phyloP scores from a whole-genome alignment of 208 protist species.

The Acanthamoeba sp. region DNA sequence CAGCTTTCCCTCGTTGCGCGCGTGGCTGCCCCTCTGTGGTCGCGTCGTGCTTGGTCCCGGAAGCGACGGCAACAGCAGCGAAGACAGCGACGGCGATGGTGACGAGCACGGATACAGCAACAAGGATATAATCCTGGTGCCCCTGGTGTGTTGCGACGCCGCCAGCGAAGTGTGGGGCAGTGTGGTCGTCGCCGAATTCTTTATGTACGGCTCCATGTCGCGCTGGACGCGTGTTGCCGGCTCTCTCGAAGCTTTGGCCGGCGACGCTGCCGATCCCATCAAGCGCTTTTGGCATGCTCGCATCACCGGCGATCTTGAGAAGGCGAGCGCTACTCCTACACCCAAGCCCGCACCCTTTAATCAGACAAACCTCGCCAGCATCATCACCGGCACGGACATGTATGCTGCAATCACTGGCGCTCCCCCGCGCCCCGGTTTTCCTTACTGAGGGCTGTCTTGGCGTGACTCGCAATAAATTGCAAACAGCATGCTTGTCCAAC shows the following conservation, averaged over 20 bases:
- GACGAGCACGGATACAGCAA: no score
- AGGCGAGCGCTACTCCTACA: neutral
- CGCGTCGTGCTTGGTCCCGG: neutral
- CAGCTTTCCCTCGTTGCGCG: neutral
- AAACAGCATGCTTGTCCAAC: no score
- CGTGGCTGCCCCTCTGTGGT: neutral
- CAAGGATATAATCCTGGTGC: neutral
- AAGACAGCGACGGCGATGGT: neutral
- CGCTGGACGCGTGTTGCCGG: neutral
- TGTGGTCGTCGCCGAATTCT: neutral
- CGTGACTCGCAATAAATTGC: no score
- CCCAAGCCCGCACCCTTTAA: neutral
- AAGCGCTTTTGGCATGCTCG: neutral
- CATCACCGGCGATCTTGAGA: neutral
- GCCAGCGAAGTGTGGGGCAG: neutral
- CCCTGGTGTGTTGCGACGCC: constrained; percentile 4
- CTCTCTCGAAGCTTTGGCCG: neutral
- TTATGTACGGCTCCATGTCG: neutral
- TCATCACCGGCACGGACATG: neutral
- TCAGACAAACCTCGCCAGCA: neutral
- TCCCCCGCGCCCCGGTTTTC: no score
- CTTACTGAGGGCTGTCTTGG: no score
- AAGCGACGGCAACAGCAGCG: neutral
- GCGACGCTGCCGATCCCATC: neutral
- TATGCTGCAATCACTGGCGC: neutral